These are phyloP conservation scores for Hansfordia pulvinata DNA, from an alignment of 2,329 filamentous ascomycete genomes.

Conservation along the genomic window DNA sequence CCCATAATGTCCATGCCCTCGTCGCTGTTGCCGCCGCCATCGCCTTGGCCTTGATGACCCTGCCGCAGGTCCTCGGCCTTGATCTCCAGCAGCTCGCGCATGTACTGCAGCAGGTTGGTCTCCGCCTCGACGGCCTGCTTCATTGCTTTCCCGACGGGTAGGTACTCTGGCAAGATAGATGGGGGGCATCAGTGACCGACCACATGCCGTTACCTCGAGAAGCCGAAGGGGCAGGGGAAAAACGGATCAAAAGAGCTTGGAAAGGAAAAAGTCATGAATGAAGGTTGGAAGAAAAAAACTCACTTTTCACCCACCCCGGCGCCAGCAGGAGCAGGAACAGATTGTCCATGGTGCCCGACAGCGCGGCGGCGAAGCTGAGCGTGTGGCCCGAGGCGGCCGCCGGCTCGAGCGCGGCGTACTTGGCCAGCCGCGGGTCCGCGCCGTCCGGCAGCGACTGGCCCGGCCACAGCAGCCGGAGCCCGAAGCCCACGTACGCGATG, in stretches of 20 bases:
- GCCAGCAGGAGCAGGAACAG: conserved; percentile 48
- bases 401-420: too few relatives aligned
- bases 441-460: conserved; percentile 37
- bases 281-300: conserved; percentile 10
- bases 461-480: conserved; percentile 45
- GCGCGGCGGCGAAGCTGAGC: conserved; percentile 51
- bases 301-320: conserved; percentile 41
- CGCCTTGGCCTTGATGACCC: too few relatives aligned
- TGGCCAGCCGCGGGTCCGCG: conserved; percentile 28
- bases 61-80: conserved; percentile 33
- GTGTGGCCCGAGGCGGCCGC: too few relatives aligned
- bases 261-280: too few relatives aligned
- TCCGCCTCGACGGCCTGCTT: conserved; percentile 39
- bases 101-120: conserved; percentile 53
- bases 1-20: conserved; percentile 40
- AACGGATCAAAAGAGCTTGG: too few relatives aligned
- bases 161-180: too few relatives aligned
- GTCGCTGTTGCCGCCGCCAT: conserved; percentile 21
- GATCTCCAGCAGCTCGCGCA: conserved; percentile 52
- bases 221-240: too few relatives aligned
- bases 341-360: conserved; percentile 47
- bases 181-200: too few relatives aligned
- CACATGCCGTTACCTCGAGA: too few relatives aligned
- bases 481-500: conserved; percentile 58
- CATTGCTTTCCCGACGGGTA: too few relatives aligned